phyloP scores from a whole-genome alignment of 2,329 filamentous ascomycete genomes.

The Cladophialophora exuberans region DNA sequence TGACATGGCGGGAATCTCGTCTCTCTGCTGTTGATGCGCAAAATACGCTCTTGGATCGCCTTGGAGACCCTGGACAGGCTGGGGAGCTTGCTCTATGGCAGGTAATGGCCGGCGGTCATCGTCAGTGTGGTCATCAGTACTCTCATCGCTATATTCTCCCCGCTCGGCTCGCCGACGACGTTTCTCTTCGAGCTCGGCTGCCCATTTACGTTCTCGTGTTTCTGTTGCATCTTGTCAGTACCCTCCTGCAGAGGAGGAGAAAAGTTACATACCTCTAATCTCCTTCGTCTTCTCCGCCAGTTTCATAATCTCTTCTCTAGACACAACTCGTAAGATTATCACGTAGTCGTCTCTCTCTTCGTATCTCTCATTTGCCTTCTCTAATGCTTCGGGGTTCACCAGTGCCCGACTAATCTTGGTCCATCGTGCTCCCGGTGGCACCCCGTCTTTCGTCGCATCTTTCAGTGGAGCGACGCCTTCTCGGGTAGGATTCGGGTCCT shows the following conservation, averaged over 20 bases:
- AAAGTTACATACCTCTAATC: slow-evolving; percentile 71
- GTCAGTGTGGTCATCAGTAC: slow-evolving; percentile 42
- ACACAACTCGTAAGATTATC: slow-evolving; percentile 85
- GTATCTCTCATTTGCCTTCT: slow-evolving; percentile 84
- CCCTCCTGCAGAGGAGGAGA: background rate
- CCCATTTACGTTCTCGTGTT: slow-evolving; percentile 37
- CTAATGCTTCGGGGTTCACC: slow-evolving; percentile 86
- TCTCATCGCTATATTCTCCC: slow-evolving; percentile 39
- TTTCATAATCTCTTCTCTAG: slow-evolving; percentile 84
- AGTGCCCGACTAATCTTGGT: slow-evolving; percentile 89
- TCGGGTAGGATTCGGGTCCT: slow-evolving; percentile 78
- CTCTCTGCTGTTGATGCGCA: slow-evolving; percentile 18
- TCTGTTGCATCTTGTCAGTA: slow-evolving; percentile 36
- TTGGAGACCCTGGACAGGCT: slow-evolving; percentile 10
- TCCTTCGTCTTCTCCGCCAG: slow-evolving; percentile 81
- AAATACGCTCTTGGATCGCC: slow-evolving; percentile 26
- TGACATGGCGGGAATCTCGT: slow-evolving; percentile 1
- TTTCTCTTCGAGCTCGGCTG: slow-evolving; percentile 40
- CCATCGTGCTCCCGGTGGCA: slow-evolving; percentile 75
- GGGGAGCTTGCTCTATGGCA: slow-evolving; percentile 40
- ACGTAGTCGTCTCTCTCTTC: slow-evolving; percentile 93
- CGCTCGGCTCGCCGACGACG: slow-evolving; percentile 49
- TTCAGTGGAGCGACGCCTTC: slow-evolving; percentile 95
- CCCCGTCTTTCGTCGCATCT: slow-evolving; percentile 72
- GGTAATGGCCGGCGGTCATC: slow-evolving; percentile 35